Evolutionary conservation across 2,329 filamentous ascomycete genomes (phyloP).

Genomic region (Zasmidium angulare): DNA sequence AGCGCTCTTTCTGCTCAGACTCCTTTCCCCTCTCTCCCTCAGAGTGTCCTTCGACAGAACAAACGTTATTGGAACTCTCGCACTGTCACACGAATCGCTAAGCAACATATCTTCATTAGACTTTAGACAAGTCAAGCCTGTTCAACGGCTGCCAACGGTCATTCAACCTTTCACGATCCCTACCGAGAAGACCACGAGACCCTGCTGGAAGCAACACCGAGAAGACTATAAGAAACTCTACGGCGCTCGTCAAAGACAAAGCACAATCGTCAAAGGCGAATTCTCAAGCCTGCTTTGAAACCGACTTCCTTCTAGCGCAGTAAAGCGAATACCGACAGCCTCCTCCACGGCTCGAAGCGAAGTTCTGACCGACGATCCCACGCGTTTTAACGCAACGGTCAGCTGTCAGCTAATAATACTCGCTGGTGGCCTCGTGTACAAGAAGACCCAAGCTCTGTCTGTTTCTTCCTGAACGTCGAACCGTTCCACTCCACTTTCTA

Average conservation of each 20-base stretch:
- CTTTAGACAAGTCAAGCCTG: not conserved
- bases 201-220: not conserved
- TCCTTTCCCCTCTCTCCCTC: not conserved
- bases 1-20: not conserved
- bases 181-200: not conserved
- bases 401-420: not conserved
- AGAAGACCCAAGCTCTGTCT: not conserved
- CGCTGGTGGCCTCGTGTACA: not conserved
- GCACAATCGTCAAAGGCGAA: not conserved
- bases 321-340: slow-evolving; percentile 39
- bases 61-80: not conserved
- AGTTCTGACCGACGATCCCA: not conserved
- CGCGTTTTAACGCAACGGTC: not conserved
- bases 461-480: not conserved
- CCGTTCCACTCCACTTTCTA: not conserved
- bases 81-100: not conserved
- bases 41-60: not conserved
- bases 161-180: slow-evolving; percentile 7
- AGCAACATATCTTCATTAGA: not conserved
- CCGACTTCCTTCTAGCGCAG: not conserved
- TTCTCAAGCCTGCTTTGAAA: not conserved
- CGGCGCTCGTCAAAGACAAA: not conserved
- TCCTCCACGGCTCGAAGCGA: not conserved
- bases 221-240: not conserved
- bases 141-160: slow-evolving; percentile 3